Percentiles rank a stretch among this genome's conserved stretches.
phyloP scores from a whole-genome alignment of 768 basidiomycete genomes.

The Xerocomus spinulosus region DNA sequence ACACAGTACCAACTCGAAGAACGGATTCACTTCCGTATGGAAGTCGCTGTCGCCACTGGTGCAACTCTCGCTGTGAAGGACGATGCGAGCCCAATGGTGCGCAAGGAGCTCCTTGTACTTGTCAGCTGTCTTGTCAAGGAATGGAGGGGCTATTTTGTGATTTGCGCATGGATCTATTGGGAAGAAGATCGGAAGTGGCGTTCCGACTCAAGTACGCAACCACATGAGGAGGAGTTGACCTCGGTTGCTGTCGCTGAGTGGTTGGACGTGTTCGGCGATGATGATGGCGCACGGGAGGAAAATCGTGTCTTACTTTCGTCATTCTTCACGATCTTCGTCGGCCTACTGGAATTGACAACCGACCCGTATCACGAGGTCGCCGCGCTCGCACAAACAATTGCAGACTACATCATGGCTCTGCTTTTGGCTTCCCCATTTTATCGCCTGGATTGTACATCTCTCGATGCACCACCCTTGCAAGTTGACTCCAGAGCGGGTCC shows the following conservation, averaged over 20 bases:
- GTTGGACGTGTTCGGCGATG: conserved; percentile 65
- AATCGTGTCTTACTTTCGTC: conserved; percentile 83
- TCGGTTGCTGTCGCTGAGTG: conserved; percentile 71
- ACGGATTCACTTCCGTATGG: conserved; percentile 79
- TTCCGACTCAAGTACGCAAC: conserved; percentile 28
- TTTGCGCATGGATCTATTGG: conserved; percentile 96
- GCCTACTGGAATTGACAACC: conserved; percentile 83
- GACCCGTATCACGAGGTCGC: conserved; percentile 94
- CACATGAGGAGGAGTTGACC: conserved; percentile 68
- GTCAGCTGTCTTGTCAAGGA: conserved; percentile 93
- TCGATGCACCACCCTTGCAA: conserved; percentile 46
- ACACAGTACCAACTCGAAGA: conserved; percentile 73
- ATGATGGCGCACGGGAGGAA: conserved; percentile 65
- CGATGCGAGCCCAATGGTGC: conserved; percentile 94
- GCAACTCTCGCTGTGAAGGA: conserved; percentile 85
- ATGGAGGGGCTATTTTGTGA: conserved; percentile 93
- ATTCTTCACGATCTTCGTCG: conserved; percentile 89
- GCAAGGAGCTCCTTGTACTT: conserved; percentile 88
- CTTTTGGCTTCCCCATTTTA: conserved; percentile 87
- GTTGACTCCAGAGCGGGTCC: conserved; percentile 32
- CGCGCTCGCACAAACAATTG: conserved; percentile 81
- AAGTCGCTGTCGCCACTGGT: conserved; percentile 87
- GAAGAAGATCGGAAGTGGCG: conserved; percentile 80
- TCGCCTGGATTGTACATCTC: conserved; percentile 61
- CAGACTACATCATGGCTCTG: conserved; percentile 89